Conservation (phyloP, 495 filamentous ascomycete genomes). For the Penicillium bovifimosum region DNA sequence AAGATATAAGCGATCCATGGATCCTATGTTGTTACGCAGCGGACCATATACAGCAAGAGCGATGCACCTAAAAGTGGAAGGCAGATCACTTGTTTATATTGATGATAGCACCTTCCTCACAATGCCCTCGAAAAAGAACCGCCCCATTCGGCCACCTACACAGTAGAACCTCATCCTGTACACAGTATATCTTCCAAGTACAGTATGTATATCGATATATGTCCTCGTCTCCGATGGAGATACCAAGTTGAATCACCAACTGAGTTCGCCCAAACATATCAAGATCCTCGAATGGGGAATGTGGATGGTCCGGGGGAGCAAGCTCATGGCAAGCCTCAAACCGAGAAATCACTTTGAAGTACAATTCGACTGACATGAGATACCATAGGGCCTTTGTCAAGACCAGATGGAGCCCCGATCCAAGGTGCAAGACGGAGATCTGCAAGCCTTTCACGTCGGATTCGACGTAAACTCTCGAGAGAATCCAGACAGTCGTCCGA, state of each 20-base stretch:
- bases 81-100: too few species aligned
- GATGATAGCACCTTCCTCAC: neutral
- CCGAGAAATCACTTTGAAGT: neutral
- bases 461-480: conserved; percentile 36
- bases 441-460: conserved; percentile 24
- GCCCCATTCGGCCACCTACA: neutral
- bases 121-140: neutral
- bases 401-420: neutral
- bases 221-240: conserved; percentile 1
- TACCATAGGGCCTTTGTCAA: neutral
- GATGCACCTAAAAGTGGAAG: too few species aligned
- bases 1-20: too few species aligned
- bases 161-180: neutral
- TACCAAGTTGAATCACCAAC: neutral
- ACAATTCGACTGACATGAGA: neutral
- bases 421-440: neutral
- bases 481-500: conserved; percentile 18
- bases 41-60: too few species aligned
- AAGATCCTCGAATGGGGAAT: neutral
- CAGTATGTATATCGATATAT: neutral
- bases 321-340: neutral
- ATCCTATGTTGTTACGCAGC: too few species aligned
- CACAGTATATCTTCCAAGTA: neutral
- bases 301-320: neutral
- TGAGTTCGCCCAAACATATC: neutral